These are phyloP conservation scores for Fusarium scirpi DNA, from an alignment of 2,329 filamentous ascomycete genomes.

Conservation along the genomic window DNA sequence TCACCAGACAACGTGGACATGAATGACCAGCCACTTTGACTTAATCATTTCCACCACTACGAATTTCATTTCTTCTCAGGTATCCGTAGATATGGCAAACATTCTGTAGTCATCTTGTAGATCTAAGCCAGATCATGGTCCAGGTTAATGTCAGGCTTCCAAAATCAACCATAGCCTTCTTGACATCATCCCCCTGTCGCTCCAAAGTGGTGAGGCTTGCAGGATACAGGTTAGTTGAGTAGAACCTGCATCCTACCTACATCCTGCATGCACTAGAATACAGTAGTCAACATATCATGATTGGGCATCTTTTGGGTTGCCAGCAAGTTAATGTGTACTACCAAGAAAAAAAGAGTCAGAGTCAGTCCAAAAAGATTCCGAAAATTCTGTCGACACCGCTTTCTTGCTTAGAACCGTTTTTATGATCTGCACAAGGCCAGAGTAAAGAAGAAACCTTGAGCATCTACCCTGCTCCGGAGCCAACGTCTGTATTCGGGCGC, in stretches of 20 bases:
- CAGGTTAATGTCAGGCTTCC: conserved; percentile 8
- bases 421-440: conserved; percentile 37
- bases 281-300: conserved; percentile 12
- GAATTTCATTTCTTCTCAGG: background rate
- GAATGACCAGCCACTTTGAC: conserved; percentile 30
- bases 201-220: conserved; percentile 28
- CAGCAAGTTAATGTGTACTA: background rate
- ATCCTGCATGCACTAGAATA: conserved; percentile 12
- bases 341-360: conserved; percentile 8
- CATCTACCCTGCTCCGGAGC: conserved; percentile 14
- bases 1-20: conserved; percentile 39
- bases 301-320: conserved; percentile 25
- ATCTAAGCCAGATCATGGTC: background rate
- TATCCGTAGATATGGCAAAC: background rate
- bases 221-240: conserved; percentile 15
- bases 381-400: conserved; percentile 41
- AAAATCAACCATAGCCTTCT: conserved; percentile 22
- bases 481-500: background rate
- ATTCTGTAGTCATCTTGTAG: background rate
- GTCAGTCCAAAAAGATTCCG: conserved; percentile 21
- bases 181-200: conserved; percentile 32
- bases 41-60: conserved; percentile 2
- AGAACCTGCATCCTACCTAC: conserved; percentile 30
- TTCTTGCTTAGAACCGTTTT: conserved; percentile 19
- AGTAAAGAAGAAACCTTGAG: conserved; percentile 26